phyloP scores from a whole-genome alignment of 306 rosid genomes.

The Prunus padus region DNA sequence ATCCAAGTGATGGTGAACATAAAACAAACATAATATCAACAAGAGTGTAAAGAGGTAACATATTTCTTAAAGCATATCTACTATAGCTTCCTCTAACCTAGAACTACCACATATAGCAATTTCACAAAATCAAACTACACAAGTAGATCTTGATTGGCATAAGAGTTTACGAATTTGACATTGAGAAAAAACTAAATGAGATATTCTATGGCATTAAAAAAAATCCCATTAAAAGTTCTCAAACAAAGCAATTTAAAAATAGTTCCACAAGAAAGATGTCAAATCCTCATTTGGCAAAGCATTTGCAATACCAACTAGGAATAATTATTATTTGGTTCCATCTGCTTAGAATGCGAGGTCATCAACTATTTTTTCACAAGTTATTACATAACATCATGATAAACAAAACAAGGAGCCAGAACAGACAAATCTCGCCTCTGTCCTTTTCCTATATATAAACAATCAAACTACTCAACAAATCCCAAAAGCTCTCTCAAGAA shows the following conservation, averaged over 20 bases:
- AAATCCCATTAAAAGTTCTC: background rate
- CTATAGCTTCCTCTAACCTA: background rate
- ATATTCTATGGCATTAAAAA: background rate
- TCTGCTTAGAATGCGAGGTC: background rate
- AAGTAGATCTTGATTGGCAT: no score
- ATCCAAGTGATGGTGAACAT: slow-evolving; percentile 21
- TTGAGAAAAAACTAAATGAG: background rate
- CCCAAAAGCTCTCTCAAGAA: background rate
- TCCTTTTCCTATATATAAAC: no score
- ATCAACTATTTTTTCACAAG: background rate
- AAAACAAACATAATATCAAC: slow-evolving; percentile 1
- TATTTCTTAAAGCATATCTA: background rate
- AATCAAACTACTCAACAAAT: background rate
- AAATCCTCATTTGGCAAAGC: background rate
- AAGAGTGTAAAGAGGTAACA: background rate
- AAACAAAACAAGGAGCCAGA: background rate
- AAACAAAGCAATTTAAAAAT: background rate
- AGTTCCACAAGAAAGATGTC: background rate
- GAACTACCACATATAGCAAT: background rate
- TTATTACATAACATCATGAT: no score
- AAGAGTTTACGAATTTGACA: no score
- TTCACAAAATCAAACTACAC: no score
- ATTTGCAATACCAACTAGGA: no score
- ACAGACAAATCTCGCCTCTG: background rate
- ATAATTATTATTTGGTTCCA: background rate